These are phyloP conservation scores for Malassezia furfur DNA, from an alignment of 1,284 basidiomycete genomes.

Conservation along the genomic window DNA sequence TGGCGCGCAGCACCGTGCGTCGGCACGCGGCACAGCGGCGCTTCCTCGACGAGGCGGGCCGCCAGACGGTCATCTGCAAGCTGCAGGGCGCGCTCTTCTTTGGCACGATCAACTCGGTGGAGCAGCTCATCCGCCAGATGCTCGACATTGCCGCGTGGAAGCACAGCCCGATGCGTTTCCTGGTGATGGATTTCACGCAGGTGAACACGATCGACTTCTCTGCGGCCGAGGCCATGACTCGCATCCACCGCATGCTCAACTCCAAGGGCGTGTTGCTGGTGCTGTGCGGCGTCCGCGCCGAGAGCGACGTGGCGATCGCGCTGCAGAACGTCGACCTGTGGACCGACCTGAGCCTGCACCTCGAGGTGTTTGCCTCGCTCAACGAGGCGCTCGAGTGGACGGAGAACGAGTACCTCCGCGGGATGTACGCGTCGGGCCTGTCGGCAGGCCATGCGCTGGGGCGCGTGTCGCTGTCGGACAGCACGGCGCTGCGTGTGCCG, in stretches of 20 bases:
- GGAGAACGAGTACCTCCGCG: constrained; percentile 48
- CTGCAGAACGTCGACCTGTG: constrained; percentile 60
- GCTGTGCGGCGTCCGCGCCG: constrained; percentile 63
- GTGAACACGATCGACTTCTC: constrained; percentile 89
- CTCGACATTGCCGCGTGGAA: constrained; percentile 68
- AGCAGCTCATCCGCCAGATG: constrained; percentile 63
- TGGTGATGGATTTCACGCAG: constrained; percentile 55
- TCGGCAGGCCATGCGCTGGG: constrained; percentile 45
- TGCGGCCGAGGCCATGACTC: constrained; percentile 84
- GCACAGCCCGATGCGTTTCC: constrained; percentile 72
- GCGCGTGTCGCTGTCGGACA: constrained; percentile 47
- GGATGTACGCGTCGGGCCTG: constrained; percentile 47
- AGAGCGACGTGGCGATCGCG: constrained; percentile 37
- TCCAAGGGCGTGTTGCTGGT: constrained; percentile 72
- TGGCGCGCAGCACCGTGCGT: constrained; percentile 70
- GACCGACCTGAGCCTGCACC: constrained; percentile 46
- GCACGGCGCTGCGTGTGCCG: constrained; percentile 50
- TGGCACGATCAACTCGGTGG: constrained; percentile 81
- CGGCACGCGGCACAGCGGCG: constrained; percentile 76
- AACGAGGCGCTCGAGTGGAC: constrained; percentile 89
- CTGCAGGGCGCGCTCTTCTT: constrained; percentile 91
- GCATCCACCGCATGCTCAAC: constrained; percentile 72
- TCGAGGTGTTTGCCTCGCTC: constrained; percentile 69
- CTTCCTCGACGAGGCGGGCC: constrained; percentile 81
- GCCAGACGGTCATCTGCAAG: constrained; percentile 79